phyloP scores from a whole-genome alignment of 192 early-diverging fungal genomes.

The Spizellomyces sp. region DNA sequence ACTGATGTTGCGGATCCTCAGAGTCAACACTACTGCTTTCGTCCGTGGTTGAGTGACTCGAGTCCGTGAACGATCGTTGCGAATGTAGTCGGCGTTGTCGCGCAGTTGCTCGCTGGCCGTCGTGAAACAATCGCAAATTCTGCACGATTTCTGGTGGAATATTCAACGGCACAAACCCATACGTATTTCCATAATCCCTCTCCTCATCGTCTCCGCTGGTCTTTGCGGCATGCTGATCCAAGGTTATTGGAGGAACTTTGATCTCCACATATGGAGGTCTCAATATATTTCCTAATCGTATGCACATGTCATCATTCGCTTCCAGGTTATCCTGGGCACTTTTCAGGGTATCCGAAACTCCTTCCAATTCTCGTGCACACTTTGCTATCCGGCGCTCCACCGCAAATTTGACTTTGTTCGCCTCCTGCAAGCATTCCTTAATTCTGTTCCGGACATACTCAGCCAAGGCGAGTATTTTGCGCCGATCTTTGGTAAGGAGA shows the following conservation, averaged over 20 bases:
- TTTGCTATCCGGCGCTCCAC: constrained; percentile 57
- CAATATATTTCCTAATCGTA: constrained; percentile 43
- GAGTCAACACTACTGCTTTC: constrained; percentile 12
- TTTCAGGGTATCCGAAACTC: constrained; percentile 15
- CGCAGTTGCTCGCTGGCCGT: constrained; percentile 24
- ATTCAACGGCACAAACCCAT: constrained; percentile 35
- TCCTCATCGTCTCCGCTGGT: neutral
- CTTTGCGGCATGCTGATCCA: constrained; percentile 27
- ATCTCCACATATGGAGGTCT: constrained; percentile 49
- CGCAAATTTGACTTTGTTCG: constrained; percentile 51
- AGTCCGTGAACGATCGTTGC: neutral
- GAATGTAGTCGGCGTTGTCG: constrained; percentile 12
- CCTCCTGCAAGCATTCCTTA: constrained; percentile 55
- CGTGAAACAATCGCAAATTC: constrained; percentile 43
- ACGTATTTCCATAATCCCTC: constrained; percentile 22
- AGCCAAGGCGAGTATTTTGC: constrained; percentile 50
- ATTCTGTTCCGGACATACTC: constrained; percentile 57
- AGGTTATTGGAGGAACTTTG: constrained; percentile 29
- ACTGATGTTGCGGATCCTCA: neutral
- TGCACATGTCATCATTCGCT: constrained; percentile 50
- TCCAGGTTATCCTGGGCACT: constrained; percentile 40
- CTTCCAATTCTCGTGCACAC: constrained; percentile 40
- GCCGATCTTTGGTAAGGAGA: constrained; percentile 45
- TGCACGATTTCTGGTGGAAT: constrained; percentile 36
- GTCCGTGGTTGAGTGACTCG: neutral